Evolutionary conservation across 371 early-diverging fungal genomes (phyloP), one percentile per base, ranked within the genome.

Genomic region (Coemansia sp.): DNA sequence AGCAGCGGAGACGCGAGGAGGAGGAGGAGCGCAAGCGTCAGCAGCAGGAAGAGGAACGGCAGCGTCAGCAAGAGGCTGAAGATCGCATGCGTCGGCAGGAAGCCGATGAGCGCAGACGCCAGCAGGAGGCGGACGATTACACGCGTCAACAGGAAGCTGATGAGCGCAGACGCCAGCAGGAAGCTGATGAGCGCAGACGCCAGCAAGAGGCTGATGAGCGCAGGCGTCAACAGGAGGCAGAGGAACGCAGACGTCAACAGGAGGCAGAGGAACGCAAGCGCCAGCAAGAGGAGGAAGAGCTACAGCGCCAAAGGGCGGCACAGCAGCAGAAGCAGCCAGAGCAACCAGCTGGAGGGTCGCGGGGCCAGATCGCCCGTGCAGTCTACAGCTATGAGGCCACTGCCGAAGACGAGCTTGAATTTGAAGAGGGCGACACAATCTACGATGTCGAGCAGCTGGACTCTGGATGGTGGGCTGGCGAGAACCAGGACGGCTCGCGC

Each of bases 381-480:
- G 55, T 92, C 31, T 91, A 89, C 71, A 82, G 80, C 45, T 93
- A 93, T 63, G 86, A 87, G 38, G 87, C 91, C 6, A 81, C 84
- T 45, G 93, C 90, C 47, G 83, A 84, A 13, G 93, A 95, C 65
- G 96, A 96, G 81, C 90, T 96, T 80, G 64, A 83, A 2, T 80
- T 96, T 60, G 63, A 68, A 3, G 96, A 96, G 67, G 94, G 92
- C 38, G 95, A 95, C 59, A 65, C 78, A 4, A 89, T 96, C 59
- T 82, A 81, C 14, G 78, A 88, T 47, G 88, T 96, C 56, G 90
- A 88, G 36, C 86, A 89, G 75, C 85, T 90, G n/a, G 95, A 95
- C 4, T 94, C 92, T 56, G 94, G 85, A 84, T 96, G 97, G 97
- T 95, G 96, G 97, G 85, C 83, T 42, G 96, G 94, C 58, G 80